Conservation (phyloP, 1,284 basidiomycete genomes). For the Rhodotorula sp. region DNA sequence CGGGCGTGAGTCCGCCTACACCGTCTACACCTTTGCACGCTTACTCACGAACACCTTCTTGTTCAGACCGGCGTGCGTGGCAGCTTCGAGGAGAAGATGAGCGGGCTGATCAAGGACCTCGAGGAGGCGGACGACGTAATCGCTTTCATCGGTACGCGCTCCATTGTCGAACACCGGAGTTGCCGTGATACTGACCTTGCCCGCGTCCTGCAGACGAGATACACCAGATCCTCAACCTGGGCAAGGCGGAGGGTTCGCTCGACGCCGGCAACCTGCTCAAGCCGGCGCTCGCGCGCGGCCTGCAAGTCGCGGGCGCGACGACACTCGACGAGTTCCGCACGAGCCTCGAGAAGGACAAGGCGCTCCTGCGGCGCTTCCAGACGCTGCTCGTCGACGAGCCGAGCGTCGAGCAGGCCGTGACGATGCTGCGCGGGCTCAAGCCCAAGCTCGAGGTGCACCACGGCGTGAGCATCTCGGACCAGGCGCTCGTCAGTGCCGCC, state of each 20-base stretch:
- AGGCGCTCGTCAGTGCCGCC: slow-evolving; percentile 81
- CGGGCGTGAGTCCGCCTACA: background rate
- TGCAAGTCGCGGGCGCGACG: slow-evolving; percentile 34
- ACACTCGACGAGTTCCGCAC: slow-evolving; percentile 77
- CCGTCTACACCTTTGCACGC: slow-evolving; percentile 49
- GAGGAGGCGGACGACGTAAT: slow-evolving; percentile 66
- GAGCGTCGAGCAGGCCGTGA: slow-evolving; percentile 68
- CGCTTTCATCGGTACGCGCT: slow-evolving; percentile 33
- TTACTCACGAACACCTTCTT: background rate
- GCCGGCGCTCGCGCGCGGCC: slow-evolving; percentile 61
- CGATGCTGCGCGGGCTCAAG: slow-evolving; percentile 84
- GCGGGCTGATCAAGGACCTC: slow-evolving; percentile 74
- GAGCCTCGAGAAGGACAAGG: slow-evolving; percentile 88
- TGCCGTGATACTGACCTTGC: slow-evolving; percentile 34
- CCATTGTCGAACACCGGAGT: too few relatives aligned
- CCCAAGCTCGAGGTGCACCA: slow-evolving; percentile 82
- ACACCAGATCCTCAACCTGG: slow-evolving; percentile 72
- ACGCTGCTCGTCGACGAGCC: slow-evolving; percentile 77
- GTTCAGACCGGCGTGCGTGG: slow-evolving; percentile 73
- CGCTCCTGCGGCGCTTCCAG: slow-evolving; percentile 82
- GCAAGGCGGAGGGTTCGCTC: slow-evolving; percentile 87
- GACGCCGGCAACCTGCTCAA: slow-evolving; percentile 92
- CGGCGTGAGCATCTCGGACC: slow-evolving; percentile 82
- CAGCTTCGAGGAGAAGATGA: slow-evolving; percentile 90
- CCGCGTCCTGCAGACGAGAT: slow-evolving; percentile 90